Evolutionary conservation across 148 eudicot genomes (phyloP).

Genomic region (Chenopodium suecicum): DNA sequence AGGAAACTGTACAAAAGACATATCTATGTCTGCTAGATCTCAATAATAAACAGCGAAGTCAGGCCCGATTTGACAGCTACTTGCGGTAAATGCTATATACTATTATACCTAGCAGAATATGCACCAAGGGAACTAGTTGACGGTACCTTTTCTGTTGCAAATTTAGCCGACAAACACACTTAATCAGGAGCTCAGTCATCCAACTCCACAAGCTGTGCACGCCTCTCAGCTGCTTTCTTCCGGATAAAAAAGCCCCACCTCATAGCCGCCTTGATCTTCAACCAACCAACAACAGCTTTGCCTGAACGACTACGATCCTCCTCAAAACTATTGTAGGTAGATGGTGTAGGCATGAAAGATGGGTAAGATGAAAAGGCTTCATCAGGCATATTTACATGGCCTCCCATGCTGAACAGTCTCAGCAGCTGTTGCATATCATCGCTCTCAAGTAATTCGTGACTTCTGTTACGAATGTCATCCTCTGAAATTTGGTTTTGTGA

Average conservation of each 20-base stretch:
- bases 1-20: slow-evolving; percentile 23
- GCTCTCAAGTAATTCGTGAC: slow-evolving; percentile 85
- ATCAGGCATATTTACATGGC: slow-evolving; percentile 47
- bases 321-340: slow-evolving; percentile 42
- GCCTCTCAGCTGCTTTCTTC: slow-evolving; percentile 92
- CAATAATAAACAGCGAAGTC: slow-evolving; percentile 10
- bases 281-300: slow-evolving; percentile 88
- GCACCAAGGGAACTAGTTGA: background rate
- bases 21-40: slow-evolving; percentile 25
- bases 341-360: slow-evolving; percentile 58
- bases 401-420: slow-evolving; percentile 76
- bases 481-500: slow-evolving; percentile 61
- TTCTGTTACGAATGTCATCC: slow-evolving; percentile 82
- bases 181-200: slow-evolving; percentile 38
- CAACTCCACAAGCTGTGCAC: slow-evolving; percentile 76
- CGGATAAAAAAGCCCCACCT: slow-evolving; percentile 92
- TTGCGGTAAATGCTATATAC: background rate
- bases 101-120: background rate
- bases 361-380: slow-evolving; percentile 47
- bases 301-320: slow-evolving; percentile 68
- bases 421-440: slow-evolving; percentile 95
- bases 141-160: background rate
- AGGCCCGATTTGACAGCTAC: slow-evolving; percentile 12
- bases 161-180: no score
- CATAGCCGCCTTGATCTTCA: slow-evolving; percentile 93